Conservation (phyloP, 1,284 basidiomycete species). For the Ganoderma leucocontextum region DNA sequence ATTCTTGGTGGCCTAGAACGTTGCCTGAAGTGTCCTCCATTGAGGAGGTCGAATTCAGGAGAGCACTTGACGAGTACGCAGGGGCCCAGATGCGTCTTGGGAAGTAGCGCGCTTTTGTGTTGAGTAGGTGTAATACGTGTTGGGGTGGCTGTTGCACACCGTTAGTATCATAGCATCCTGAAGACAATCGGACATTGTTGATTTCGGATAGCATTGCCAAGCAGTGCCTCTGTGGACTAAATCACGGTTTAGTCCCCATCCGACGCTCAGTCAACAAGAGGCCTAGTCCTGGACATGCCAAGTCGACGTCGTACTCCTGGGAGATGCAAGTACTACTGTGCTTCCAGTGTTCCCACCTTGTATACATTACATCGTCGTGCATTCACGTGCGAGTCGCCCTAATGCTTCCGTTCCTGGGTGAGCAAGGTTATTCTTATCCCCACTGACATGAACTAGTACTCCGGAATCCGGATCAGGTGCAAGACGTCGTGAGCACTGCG, state of each 20-base stretch:
- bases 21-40: conserved; percentile 30
- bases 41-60: conserved; percentile 67
- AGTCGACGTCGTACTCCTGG: background rate
- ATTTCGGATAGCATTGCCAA: background rate
- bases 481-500: background rate
- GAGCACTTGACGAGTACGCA: conserved; percentile 74
- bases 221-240: background rate
- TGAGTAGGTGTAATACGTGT: conserved; percentile 24
- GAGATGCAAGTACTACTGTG: background rate
- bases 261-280: background rate
- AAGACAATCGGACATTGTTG: conserved; percentile 10
- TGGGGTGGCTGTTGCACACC: conserved; percentile 9
- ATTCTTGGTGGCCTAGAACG: conserved; percentile 21
- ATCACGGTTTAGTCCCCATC: background rate
- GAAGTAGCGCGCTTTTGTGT: conserved; percentile 52
- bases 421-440: conserved; percentile 4
- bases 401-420: background rate
- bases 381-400: background rate
- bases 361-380: background rate
- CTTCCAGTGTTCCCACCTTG: background rate
- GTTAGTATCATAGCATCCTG: background rate
- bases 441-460: background rate
- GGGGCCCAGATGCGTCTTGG: conserved; percentile 78
- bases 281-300: background rate
- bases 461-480: conserved; percentile 5